Evolutionary conservation across 208 protist species (phyloP), one percentile per base, ranked within the genome.

Genomic region (Trypanosoma melophagium): DNA sequence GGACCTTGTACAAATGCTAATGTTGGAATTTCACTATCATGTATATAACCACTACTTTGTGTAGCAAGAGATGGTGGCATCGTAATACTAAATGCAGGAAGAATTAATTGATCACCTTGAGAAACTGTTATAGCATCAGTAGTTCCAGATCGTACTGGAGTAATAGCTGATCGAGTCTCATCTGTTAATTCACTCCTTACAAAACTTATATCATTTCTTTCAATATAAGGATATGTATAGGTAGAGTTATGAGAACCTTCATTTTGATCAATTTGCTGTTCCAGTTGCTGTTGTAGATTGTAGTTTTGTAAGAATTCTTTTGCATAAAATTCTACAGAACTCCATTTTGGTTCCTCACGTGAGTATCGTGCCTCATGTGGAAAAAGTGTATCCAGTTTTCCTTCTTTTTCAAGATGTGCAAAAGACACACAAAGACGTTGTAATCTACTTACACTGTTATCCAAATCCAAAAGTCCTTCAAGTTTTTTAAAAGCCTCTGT

Each of bases 391-490:
- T 60, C n/a, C 7, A 72, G 24, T 14, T 31, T 65, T 10, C 58
- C 66, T 9, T 65, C 49, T 42, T 47, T 19, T 38, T 66, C 49
- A 22, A 53, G 14, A 45, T 65, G 66, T 9, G 50, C 21, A 59
- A 72, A 62, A 41, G 59, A 65, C 16, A 13, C 14, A 42, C 66
- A 72, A 41, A 72, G 51, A 24, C 58, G 22, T 38, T 72, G 21
- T 38, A 72, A 38, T 5, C 66, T 42, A 19, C 10, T n/a, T 3
- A 53, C 66, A 59, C 58, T 72, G 19, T 65, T 42, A 40, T 72
- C 66, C 12, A 72, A 16, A 28, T 72, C 58, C 21, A 72, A 17
- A 9, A 72, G 19, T 28, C 14, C 47, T 44, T 64, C 51, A 7
- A 64, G 25, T 25, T 53, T 5, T 41, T 52, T 16, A 10, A 58